A percentile compares a stretch with the other conserved stretches of the same genome.
Evolutionary conservation across 73 alveolate species (phyloP).

Genomic region (Tetrahymena thermophila): DNA sequence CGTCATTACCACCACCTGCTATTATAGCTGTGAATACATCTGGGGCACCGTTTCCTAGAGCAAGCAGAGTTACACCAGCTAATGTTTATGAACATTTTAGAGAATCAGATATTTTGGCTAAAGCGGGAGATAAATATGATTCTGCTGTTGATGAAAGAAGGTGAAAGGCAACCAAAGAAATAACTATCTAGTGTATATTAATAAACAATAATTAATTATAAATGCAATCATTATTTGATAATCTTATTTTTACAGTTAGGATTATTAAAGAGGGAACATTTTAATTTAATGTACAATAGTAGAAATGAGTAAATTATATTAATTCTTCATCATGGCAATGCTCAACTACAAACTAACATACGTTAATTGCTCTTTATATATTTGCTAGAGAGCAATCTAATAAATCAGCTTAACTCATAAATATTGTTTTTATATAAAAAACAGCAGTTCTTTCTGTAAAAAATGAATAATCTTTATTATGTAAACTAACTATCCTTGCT

Average conservation of each 20-base stretch:
- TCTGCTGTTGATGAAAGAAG: background rate
- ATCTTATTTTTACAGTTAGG: background rate
- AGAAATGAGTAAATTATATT: background rate
- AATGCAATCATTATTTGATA: background rate
- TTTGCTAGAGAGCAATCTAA: background rate
- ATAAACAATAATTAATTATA: too few species aligned
- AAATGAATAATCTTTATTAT: background rate
- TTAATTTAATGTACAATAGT: background rate
- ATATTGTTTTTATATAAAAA: background rate
- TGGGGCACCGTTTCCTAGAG: conserved; percentile 99
- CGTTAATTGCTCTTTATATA: background rate
- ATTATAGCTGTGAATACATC: conserved; percentile 94
- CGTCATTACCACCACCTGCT: conserved; percentile 56
- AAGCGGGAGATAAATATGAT: background rate
- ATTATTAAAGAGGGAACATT: background rate
- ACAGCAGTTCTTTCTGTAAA: background rate
- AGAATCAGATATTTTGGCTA: background rate
- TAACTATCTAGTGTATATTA: background rate
- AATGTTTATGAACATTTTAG: background rate
- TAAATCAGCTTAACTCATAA: background rate
- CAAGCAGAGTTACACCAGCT: conserved; percentile 85
- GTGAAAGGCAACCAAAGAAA: background rate
- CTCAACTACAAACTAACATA: background rate
- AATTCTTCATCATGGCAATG: background rate
- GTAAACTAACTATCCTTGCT: background rate